Conservation (phyloP, 768 basidiomycete genomes). For the Hygrocybe coccinea region DNA sequence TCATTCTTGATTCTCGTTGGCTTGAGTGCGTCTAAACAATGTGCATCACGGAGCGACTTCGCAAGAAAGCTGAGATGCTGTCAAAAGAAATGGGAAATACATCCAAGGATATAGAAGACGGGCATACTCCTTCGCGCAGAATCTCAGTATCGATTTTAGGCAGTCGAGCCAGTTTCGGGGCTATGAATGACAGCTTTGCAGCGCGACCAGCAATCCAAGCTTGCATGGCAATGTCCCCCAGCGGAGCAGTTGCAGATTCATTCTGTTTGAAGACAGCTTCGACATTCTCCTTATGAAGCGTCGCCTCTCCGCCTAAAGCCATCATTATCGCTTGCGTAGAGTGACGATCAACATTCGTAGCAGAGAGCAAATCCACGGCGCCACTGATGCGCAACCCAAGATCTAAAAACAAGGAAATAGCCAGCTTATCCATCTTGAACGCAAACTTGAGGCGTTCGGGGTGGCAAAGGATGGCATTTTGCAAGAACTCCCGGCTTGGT, state of each 20-base stretch:
- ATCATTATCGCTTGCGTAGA: slow-evolving; percentile 32
- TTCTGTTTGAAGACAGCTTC: slow-evolving; percentile 27
- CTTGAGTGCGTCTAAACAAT: slow-evolving; percentile 38
- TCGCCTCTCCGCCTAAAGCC: slow-evolving; percentile 35
- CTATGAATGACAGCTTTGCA: slow-evolving; percentile 22
- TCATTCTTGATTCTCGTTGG: slow-evolving; percentile 47
- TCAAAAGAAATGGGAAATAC: background rate
- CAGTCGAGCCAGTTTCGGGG: slow-evolving; percentile 1
- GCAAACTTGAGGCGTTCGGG: slow-evolving; percentile 30
- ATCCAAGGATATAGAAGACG: background rate
- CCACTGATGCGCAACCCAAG: slow-evolving; percentile 28
- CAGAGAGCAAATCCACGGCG: slow-evolving; percentile 42
- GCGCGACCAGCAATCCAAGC: slow-evolving; percentile 45
- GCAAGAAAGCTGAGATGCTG: slow-evolving; percentile 39
- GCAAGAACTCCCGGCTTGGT: slow-evolving; percentile 25
- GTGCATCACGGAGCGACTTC: slow-evolving; percentile 35
- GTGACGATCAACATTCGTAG: slow-evolving; percentile 21
- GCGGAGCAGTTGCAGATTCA: slow-evolving; percentile 16
- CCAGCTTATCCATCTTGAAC: slow-evolving; percentile 45
- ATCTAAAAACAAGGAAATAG: slow-evolving; percentile 38
- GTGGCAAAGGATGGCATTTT: slow-evolving; percentile 30
- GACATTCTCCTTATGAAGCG: slow-evolving; percentile 25
- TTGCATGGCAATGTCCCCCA: slow-evolving; percentile 30
- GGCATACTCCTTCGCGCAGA: slow-evolving; percentile 27
- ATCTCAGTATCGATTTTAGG: slow-evolving; percentile 23